These are phyloP conservation scores for Alternaria novae-zelandiae DNA, from an alignment of 2,329 filamentous ascomycete species.

Conservation along the genomic window DNA sequence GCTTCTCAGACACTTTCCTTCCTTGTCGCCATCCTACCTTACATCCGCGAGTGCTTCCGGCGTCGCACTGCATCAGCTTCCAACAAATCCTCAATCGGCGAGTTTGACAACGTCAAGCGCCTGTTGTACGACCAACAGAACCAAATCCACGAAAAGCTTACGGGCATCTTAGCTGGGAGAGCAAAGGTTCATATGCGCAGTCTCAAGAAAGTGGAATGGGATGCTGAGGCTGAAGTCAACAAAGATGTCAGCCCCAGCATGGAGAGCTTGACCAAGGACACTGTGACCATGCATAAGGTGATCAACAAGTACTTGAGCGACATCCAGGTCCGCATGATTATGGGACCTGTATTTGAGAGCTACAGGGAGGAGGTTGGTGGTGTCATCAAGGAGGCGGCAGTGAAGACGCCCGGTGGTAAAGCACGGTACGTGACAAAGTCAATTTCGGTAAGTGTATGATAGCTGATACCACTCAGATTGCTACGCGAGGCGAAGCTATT, in stretches of 20 bases:
- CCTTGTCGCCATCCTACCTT: conserved; percentile 83
- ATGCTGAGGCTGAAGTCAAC: conserved; percentile 55
- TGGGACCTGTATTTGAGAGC: conserved; percentile 81
- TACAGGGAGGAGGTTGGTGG: conserved; percentile 81
- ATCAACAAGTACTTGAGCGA: conserved; percentile 82
- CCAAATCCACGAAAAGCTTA: conserved; percentile 88
- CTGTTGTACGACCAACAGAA: conserved; percentile 88
- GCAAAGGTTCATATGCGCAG: conserved; percentile 75
- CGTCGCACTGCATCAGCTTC: conserved; percentile 64
- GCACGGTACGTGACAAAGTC: conserved; percentile 65
- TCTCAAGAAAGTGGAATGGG: conserved; percentile 79
- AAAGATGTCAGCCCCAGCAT: conserved; percentile 71
- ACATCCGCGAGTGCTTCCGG: conserved; percentile 88
- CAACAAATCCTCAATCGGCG: conserved; percentile 64
- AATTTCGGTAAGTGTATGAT: neutral
- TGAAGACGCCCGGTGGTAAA: conserved; percentile 72
- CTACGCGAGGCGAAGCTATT: conserved; percentile 78
- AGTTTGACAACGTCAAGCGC: conserved; percentile 87
- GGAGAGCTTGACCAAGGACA: conserved; percentile 87
- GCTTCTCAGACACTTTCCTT: conserved; percentile 90
- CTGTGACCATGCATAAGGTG: conserved; percentile 81
- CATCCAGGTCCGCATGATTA: conserved; percentile 78
- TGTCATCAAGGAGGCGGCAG: conserved; percentile 69
- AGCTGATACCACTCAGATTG: conserved; percentile 63
- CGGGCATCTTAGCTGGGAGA: conserved; percentile 87